Percentiles rank a stretch among this genome's conserved stretches.
These are phyloP conservation scores for Wallacemonas sp. DNA, from an alignment of 208 protist genomes.

Conservation along the genomic window DNA sequence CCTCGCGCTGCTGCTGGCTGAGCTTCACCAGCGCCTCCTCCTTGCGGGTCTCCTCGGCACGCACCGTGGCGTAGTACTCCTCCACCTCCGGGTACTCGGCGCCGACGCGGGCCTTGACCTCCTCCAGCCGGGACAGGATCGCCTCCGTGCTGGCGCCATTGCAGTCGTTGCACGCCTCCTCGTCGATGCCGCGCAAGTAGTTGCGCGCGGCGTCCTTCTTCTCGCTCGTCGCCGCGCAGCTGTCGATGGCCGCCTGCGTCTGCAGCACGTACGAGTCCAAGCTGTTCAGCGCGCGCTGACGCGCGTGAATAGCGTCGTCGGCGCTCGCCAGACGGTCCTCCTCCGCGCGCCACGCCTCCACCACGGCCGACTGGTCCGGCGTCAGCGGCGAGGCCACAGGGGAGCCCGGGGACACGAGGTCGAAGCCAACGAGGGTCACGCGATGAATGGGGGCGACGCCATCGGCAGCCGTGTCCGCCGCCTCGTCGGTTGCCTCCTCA, in stretches of 20 bases:
- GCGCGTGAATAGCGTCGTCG: constrained; percentile 52
- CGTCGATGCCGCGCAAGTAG: constrained; percentile 39
- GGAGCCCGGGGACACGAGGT: constrained; percentile 20
- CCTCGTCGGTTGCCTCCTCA: constrained; percentile 7
- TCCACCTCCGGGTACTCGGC: constrained; percentile 39
- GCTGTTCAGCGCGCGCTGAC: constrained; percentile 54
- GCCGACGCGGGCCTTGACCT: constrained; percentile 36
- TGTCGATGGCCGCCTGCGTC: constrained; percentile 38
- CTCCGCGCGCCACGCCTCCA: constrained; percentile 30
- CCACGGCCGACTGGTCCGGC: constrained; percentile 21
- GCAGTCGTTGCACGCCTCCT: constrained; percentile 34
- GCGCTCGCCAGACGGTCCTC: constrained; percentile 37
- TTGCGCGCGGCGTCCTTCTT: constrained; percentile 24
- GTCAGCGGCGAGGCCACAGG: constrained; percentile 28
- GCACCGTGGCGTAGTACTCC: constrained; percentile 34
- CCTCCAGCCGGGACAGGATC: constrained; percentile 24
- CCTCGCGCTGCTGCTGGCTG: constrained; percentile 45
- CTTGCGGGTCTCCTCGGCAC: constrained; percentile 36
- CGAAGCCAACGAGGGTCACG: constrained; percentile 43
- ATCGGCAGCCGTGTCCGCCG: constrained; percentile 18
- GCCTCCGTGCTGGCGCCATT: constrained; percentile 5
- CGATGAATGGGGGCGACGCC: constrained; percentile 26
- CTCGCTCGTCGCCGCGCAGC: constrained; percentile 27
- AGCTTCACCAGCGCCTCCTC: constrained; percentile 55
- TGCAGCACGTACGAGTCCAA: constrained; percentile 69